A percentile compares a stretch with the other conserved stretches of the same genome.
phyloP scores from a whole-genome alignment of 1,284 basidiomycete genomes.

The Cerrena zonata region DNA sequence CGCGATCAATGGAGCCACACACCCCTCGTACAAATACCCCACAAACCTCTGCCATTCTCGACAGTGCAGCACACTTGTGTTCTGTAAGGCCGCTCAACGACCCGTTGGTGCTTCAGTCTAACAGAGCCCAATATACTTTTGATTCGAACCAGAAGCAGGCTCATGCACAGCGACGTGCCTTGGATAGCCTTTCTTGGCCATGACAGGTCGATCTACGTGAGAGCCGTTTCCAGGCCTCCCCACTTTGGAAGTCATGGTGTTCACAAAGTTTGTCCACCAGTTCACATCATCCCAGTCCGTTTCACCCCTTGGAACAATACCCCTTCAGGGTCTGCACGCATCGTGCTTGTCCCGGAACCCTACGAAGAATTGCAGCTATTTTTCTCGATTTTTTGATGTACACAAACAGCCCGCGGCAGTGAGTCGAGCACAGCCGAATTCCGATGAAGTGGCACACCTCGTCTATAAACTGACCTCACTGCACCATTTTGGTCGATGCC shows the following conservation, averaged over 20 bases:
- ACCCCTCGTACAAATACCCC: too few species aligned
- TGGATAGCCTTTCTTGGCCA: conserved; percentile 9
- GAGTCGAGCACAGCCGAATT: neutral
- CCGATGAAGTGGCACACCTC: neutral
- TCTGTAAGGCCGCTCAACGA: neutral
- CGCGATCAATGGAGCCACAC: neutral
- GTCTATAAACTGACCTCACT: neutral
- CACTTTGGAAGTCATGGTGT: conserved; percentile 2
- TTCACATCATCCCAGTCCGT: neutral
- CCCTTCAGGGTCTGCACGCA: neutral
- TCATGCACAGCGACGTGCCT: conserved; percentile 4
- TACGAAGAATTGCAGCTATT: neutral
- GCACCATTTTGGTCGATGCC: neutral
- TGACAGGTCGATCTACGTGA: conserved; percentile 14
- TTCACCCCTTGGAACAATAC: neutral
- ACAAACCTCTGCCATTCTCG: too few species aligned
- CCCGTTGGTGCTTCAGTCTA: neutral
- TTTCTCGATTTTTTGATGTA: neutral
- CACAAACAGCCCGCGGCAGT: neutral
- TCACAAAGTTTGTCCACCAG: neutral
- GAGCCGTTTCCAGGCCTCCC: conserved; percentile 16
- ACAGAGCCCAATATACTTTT: too few species aligned
- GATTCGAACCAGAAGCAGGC: too few species aligned
- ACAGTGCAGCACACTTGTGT: too few species aligned
- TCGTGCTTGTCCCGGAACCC: neutral